Evolutionary conservation across 495 filamentous ascomycete species (phyloP).

Genomic region (Neurospora africana): DNA sequence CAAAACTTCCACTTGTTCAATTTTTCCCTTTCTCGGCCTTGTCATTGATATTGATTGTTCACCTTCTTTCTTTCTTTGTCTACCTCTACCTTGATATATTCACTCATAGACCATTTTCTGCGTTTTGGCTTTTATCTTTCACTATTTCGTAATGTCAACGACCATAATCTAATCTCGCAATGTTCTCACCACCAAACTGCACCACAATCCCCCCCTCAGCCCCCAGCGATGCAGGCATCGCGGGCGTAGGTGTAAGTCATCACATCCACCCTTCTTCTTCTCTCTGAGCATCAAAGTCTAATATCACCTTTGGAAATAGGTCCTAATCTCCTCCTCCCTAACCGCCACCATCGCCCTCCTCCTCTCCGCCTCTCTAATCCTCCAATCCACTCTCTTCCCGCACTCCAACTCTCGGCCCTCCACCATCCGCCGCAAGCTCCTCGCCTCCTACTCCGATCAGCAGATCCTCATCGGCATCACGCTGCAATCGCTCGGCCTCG

Average conservation of each 20-base stretch:
- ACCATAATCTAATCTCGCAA: not conserved
- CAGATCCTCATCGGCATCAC: conserved; percentile 52
- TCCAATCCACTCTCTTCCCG: conserved; percentile 21
- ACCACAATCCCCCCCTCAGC: conserved; percentile 30
- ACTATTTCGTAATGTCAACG: not conserved
- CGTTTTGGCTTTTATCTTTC: not conserved
- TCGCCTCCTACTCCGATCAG: conserved; percentile 48
- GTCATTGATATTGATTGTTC: not conserved
- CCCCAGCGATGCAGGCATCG: conserved; percentile 45
- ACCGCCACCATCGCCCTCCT: conserved; percentile 38
- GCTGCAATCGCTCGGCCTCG: conserved; percentile 44
- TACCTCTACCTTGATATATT: not conserved
- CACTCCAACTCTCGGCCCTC: conserved; percentile 20
- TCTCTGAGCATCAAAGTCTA: not conserved
- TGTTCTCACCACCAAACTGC: conserved; percentile 30
- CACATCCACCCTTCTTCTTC: not conserved
- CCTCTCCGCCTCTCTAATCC: conserved; percentile 37
- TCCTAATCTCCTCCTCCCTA: conserved; percentile 50
- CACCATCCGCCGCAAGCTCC: conserved; percentile 42
- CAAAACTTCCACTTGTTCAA: not conserved
- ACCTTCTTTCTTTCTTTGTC: not conserved
- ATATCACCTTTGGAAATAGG: conserved; percentile 16
- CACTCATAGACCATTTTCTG: not conserved
- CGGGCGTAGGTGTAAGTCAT: conserved; percentile 43
- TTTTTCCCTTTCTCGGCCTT: not conserved